Evolutionary conservation across 2,329 filamentous ascomycete genomes (phyloP), one percentile per base, ranked within the genome.

Genomic region (Macroventuria anomochaeta): DNA sequence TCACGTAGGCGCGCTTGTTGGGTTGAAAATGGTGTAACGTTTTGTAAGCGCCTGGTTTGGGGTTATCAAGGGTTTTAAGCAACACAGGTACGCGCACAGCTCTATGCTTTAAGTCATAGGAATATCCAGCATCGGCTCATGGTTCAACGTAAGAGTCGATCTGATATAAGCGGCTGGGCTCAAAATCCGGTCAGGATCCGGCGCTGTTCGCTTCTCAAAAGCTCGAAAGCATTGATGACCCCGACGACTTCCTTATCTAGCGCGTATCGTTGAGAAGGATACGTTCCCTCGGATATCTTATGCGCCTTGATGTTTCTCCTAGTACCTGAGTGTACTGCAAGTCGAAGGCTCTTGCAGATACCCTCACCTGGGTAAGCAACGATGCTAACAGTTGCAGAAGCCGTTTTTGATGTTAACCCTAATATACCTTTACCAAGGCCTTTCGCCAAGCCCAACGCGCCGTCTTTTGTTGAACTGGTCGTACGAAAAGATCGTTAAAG

Each of bases 351-450:
- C 47, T 61, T 61, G 18, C 44, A 59, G 6, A 63, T 58, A 2
- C 59, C 62, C 20, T 59, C 38, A 4, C 53, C 59, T 18, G 62
- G 59, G 29, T 62, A 64, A 6, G 58, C 62, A 4, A 62, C 46
- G 44, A 47, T 21, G 17, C 60, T 36, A n/a, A 55, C 49, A 37
- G 33, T n/a, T 32, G 41, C 50, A 21, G 46, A 38, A 12, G 23
- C 42, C 12, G 46, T 51, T 18, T 44, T 54, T 8, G 41, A 34
- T 1, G 46, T 40, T 18, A 48, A 55, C 1, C 44, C 32, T 13
- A 58, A 2, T 3, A 49, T 54, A 2, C 75, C 76, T 44, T 74
- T 77, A 0, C 66, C 68, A 0, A 76, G 36, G 0, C 72, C 74
- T 33, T 72, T 75, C 1, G 65, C 57, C 7, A 73, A 63, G 0